These are phyloP conservation scores for Ophiognomonia clavigignenti-juglandacearum DNA, from an alignment of 2,329 filamentous ascomycete genomes.

Conservation along the genomic window DNA sequence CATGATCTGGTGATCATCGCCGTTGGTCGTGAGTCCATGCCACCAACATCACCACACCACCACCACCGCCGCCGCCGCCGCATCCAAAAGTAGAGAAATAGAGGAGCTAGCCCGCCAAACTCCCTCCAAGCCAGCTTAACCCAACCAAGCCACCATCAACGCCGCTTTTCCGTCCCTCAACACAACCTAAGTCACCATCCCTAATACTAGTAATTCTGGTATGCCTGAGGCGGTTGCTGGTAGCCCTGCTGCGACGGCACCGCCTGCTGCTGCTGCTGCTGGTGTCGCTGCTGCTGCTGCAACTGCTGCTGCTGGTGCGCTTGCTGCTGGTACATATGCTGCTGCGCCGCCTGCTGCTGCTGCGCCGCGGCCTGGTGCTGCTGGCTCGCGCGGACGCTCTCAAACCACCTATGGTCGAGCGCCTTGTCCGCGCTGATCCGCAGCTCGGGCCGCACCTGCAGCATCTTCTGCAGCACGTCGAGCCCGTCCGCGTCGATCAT, in stretches of 20 bases:
- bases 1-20: neutral
- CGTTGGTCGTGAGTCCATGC: too few species aligned
- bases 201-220: neutral
- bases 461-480: slow-evolving; percentile 82
- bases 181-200: neutral
- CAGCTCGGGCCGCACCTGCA: slow-evolving; percentile 88
- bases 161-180: neutral
- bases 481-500: slow-evolving; percentile 86
- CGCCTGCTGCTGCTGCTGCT: slow-evolving; percentile 35
- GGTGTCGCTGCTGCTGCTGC: slow-evolving; percentile 29
- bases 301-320: too few species aligned
- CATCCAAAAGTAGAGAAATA: neutral
- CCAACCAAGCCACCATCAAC: neutral
- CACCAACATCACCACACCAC: too few species aligned
- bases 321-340: slow-evolving; percentile 27
- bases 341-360: slow-evolving; percentile 33
- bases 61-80: neutral
- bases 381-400: slow-evolving; percentile 58
- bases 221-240: slow-evolving; percentile 15
- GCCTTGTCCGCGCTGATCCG: slow-evolving; percentile 84
- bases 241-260: slow-evolving; percentile 33
- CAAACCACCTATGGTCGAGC: slow-evolving; percentile 89
- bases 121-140: too few species aligned
- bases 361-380: slow-evolving; percentile 33
- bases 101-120: neutral